Evolutionary conservation across 2,329 filamentous ascomycete genomes (phyloP).

Genomic region (Diaporthe vaccinii): DNA sequence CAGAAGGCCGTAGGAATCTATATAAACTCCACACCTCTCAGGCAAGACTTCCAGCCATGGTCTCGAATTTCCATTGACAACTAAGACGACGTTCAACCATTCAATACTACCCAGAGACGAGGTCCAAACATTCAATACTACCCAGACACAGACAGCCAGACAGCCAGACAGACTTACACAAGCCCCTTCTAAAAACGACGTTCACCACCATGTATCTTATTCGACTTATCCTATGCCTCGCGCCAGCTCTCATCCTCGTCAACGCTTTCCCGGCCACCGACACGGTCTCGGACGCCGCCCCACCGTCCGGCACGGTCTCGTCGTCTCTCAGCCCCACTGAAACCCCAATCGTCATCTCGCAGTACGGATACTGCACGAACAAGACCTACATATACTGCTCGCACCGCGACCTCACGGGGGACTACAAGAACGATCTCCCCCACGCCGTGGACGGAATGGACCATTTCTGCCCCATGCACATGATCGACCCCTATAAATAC

Average conservation of each 20-base stretch:
- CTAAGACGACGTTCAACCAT: neutral
- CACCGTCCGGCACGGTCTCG: neutral
- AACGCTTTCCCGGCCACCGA: neutral
- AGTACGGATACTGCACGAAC: neutral
- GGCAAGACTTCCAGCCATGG: too few relatives aligned
- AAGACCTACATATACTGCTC: slow-evolving; percentile 21
- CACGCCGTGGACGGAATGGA: neutral
- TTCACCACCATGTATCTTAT: neutral
- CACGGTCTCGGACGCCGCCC: neutral
- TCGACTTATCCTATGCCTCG: neutral
- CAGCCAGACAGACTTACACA: neutral
- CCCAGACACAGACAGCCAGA: neutral
- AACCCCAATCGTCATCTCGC: neutral
- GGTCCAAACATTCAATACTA: neutral
- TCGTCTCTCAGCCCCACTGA: neutral
- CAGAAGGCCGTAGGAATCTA: neutral
- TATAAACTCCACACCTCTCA: neutral
- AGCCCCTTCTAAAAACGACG: neutral
- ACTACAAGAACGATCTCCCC: neutral
- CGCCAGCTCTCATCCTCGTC: neutral
- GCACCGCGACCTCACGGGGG: neutral
- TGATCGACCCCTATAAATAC: neutral
- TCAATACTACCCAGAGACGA: neutral
- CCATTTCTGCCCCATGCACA: neutral
- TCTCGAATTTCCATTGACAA: neutral